Base-by-base conservation (phyloP, 2,329 filamentous ascomycete genomes). In the Penicillium sp. region DNA sequence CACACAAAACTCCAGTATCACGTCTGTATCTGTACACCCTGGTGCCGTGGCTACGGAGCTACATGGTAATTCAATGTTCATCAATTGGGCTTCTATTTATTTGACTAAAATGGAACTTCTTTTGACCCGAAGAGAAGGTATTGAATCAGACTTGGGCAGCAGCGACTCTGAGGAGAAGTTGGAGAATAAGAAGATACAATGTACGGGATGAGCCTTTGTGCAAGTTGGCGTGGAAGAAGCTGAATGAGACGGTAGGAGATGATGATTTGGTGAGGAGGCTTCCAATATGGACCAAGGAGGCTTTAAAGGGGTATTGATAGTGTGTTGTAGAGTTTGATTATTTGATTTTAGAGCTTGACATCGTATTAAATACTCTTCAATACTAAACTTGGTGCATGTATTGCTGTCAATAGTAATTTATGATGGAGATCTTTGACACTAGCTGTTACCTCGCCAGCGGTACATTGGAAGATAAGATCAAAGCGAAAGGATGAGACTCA, bases 101-200 rank as follows among this genome's bases (percentile, higher is more conserved):
- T 38, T 35, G 10, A 58, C 49, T 1, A 58, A 48, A 25, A 45
- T 62, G 13, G 61, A 52, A 52, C 25, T 1, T 67, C 14, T 3
- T 73, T 26, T 58, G 62, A 16, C 72, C 75, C 1, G 71, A 78
- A 40, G 66, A 79, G 59, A 79, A 79, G 2, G 71, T 72, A 22
- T 72, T 77, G 52, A 80, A 73, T 59, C 75, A 79, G 64, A 64
- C 82, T 8, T 82, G 79, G 78, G 76, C 76, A 13, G 75, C 73
- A 3, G 79, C 77, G 0, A 71, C 71, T 2, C 60, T 46, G 4
- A 51, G 42, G 52, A 52, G 19, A 57, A 52, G 2, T 35, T 65
- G 25, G 16, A 56, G 42, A 58, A 43, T 52, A 58, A 60, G 16
- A 56, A 37, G 57, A 43, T 52, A 58, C 60, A 4, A n/a, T 16